Conservation (phyloP, 2,329 filamentous ascomycete species). For the Xylariaceae sp. region DNA sequence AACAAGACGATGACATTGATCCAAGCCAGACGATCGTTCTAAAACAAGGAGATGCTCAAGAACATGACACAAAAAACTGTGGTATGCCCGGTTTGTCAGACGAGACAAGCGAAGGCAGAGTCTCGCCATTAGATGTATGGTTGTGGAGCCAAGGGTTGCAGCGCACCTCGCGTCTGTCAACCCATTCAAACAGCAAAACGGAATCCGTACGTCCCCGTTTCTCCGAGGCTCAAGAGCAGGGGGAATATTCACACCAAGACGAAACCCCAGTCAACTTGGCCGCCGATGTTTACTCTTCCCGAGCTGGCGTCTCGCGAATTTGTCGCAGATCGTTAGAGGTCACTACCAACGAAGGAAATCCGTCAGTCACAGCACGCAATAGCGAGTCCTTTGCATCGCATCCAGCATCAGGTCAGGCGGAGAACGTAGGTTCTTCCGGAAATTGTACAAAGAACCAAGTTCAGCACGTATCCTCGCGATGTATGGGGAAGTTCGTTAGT, state of each 20-base stretch:
- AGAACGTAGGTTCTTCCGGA: constrained; percentile 1
- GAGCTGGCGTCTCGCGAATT: neutral
- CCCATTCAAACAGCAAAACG: constrained; percentile 20
- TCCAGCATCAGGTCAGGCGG: constrained; percentile 5
- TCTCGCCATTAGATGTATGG: constrained; percentile 31
- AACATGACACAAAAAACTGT: constrained; percentile 1
- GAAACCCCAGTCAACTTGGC: neutral
- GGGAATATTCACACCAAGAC: neutral
- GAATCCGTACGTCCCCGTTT: constrained; percentile 10
- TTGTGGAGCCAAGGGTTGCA: constrained; percentile 28
- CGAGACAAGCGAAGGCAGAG: constrained; percentile 17
- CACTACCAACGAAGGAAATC: neutral
- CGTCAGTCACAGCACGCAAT: neutral
- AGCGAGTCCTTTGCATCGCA: constrained; percentile 12
- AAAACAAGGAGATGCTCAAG: neutral
- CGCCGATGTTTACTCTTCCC: neutral
- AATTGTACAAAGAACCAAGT: constrained; percentile 3
- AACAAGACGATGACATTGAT: constrained; percentile 6
- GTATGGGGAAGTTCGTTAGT: constrained; percentile 25
- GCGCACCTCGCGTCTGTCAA: constrained; percentile 20
- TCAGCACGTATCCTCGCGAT: constrained; percentile 23
- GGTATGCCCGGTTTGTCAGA: constrained; percentile 7
- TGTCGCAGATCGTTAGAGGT: neutral
- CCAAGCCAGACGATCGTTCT: constrained; percentile 2
- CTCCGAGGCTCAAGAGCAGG: neutral